Percentiles rank a stretch among this genome's conserved stretches.
phyloP scores from a whole-genome alignment of 108 stramenopile genomes.

The Pseudonitzschia pungens region DNA sequence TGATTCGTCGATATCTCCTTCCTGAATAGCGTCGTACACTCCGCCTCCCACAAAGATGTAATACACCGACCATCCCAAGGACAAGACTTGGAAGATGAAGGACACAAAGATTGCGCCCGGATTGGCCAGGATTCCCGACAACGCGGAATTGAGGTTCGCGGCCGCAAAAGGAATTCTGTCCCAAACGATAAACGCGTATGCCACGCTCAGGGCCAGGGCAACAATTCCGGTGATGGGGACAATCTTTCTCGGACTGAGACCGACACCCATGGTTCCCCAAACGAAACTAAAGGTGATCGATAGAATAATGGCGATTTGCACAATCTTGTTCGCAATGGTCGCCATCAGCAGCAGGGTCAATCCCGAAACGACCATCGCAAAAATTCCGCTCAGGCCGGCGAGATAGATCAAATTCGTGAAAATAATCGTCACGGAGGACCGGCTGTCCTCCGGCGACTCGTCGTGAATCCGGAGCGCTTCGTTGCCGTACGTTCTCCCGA shows the following conservation, averaged over 20 bases:
- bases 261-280: constrained; percentile 86
- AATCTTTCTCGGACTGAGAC: constrained; percentile 74
- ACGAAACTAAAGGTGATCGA: constrained; percentile 75
- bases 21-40: constrained; percentile 70
- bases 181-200: constrained; percentile 81
- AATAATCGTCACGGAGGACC: constrained; percentile 44
- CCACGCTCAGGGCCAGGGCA: constrained; percentile 66
- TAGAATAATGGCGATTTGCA: constrained; percentile 72
- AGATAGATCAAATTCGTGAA: constrained; percentile 70
- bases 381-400: constrained; percentile 60
- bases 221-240: constrained; percentile 83
- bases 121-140: constrained; percentile 64
- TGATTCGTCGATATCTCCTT: constrained; percentile 45
- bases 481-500: constrained; percentile 61
- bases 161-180: constrained; percentile 79
- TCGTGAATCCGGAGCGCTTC: constrained; percentile 58
- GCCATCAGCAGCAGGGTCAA: constrained; percentile 67
- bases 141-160: constrained; percentile 64
- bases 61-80: constrained; percentile 66
- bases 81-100: constrained; percentile 71
- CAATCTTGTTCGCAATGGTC: constrained; percentile 61
- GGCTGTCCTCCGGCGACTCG: constrained; percentile 15
- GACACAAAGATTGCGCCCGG: constrained; percentile 59
- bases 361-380: constrained; percentile 63
- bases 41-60: constrained; percentile 69